These are phyloP conservation scores for Claviceps quebecensis DNA, from an alignment of 2,329 filamentous ascomycete genomes.

Conservation along the genomic window DNA sequence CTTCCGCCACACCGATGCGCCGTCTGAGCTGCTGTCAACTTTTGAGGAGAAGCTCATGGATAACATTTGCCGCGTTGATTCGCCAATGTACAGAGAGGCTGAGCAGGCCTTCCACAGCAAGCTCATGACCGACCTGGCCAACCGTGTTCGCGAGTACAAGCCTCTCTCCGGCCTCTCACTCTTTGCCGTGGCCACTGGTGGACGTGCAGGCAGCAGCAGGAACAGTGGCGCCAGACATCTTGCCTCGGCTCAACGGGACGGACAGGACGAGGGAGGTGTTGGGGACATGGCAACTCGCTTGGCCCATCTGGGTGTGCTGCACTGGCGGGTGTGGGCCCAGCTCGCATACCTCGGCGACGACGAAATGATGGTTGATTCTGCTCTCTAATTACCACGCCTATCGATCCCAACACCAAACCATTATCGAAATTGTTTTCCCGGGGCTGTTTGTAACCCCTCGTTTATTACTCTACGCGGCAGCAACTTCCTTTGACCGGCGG, in stretches of 20 bases:
- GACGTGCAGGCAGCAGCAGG: slow-evolving; percentile 25
- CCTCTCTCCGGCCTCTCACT: slow-evolving; percentile 36
- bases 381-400: background rate
- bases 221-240: slow-evolving; percentile 20
- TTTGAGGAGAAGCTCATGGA: slow-evolving; percentile 36
- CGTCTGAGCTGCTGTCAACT: slow-evolving; percentile 29
- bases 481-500: background rate
- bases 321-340: slow-evolving; percentile 80
- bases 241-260: slow-evolving; percentile 23
- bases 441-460: too few relatives aligned
- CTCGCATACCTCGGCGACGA: slow-evolving; percentile 48
- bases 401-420: background rate
- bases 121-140: slow-evolving; percentile 33
- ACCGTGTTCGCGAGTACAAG: slow-evolving; percentile 38
- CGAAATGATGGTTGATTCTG: slow-evolving; percentile 20
- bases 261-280: slow-evolving; percentile 39
- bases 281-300: slow-evolving; percentile 62
- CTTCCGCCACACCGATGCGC: slow-evolving; percentile 40
- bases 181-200: slow-evolving; percentile 41
- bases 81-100: slow-evolving; percentile 32
- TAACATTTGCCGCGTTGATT: slow-evolving; percentile 28
- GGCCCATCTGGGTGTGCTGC: slow-evolving; percentile 69
- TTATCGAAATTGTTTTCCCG: background rate
- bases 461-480: too few relatives aligned
- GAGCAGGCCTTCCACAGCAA: slow-evolving; percentile 36